Conservation (phyloP, 2,329 filamentous ascomycete genomes). For the Rhytidhysteron rufulum region DNA sequence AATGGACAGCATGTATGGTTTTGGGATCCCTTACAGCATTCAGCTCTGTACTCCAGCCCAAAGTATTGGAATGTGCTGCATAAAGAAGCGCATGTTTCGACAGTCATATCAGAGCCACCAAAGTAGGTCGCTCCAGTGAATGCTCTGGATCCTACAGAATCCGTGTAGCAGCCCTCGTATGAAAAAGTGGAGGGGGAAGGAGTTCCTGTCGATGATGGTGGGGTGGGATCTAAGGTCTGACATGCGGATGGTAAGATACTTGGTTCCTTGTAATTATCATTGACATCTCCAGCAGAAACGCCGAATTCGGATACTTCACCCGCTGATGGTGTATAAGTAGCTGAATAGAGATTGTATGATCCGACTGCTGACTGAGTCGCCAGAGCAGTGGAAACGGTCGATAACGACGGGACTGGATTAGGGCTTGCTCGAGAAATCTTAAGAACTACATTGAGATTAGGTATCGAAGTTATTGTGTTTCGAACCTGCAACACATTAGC, state of each 20-base stretch:
- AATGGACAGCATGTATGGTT: no score
- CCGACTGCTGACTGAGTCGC: constrained; percentile 19
- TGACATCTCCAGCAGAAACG: constrained; percentile 15
- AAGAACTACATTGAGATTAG: constrained; percentile 16
- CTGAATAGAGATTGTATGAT: constrained; percentile 22
- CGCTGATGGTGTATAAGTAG: constrained; percentile 12
- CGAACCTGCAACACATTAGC: constrained; percentile 16
- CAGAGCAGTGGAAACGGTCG: constrained; percentile 20
- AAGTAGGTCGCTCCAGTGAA: constrained; percentile 9
- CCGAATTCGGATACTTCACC: constrained; percentile 15
- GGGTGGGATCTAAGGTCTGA: constrained; percentile 9
- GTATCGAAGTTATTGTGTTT: constrained; percentile 7
- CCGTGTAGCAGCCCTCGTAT: constrained; percentile 22
- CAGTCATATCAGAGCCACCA: constrained; percentile 14
- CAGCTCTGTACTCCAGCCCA: constrained; percentile 16
- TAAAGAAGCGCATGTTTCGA: constrained; percentile 17
- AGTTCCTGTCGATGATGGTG: constrained; percentile 4
- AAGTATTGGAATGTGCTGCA: constrained; percentile 19
- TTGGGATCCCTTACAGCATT: constrained; percentile 10
- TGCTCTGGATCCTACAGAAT: constrained; percentile 12
- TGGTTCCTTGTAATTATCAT: constrained; percentile 17
- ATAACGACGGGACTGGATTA: constrained; percentile 20
- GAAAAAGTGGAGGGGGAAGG: constrained; percentile 9
- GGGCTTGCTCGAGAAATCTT: constrained; percentile 18
- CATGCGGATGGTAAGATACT: constrained; percentile 14